Evolutionary conservation across 2,329 filamentous ascomycete species (phyloP).

Genomic region (Knufia petricola): DNA sequence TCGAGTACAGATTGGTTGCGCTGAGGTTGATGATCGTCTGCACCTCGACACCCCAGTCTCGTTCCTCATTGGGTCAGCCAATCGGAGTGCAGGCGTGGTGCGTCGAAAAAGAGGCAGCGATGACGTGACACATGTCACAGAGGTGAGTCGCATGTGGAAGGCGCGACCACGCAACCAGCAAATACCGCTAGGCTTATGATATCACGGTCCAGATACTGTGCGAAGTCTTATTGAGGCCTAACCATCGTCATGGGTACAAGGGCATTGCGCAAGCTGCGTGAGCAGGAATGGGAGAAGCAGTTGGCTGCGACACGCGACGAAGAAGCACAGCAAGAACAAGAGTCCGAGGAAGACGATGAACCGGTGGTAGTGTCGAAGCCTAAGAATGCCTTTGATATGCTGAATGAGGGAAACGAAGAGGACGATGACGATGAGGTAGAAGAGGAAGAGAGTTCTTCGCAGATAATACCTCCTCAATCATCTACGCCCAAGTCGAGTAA

Average conservation of each 20-base stretch:
- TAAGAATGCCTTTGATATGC: constrained; percentile 43
- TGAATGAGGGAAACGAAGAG: constrained; percentile 38
- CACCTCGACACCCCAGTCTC: neutral
- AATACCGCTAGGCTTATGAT: neutral
- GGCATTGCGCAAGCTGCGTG: constrained; percentile 49
- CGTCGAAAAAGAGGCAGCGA: no score
- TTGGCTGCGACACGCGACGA: constrained; percentile 30
- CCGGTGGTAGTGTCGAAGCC: constrained; percentile 12
- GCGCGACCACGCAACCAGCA: neutral
- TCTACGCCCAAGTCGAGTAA: constrained; percentile 24
- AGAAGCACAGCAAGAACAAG: constrained; percentile 30
- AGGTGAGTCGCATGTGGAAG: neutral
- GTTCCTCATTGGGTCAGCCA: neutral
- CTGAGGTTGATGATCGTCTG: neutral
- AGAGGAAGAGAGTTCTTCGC: constrained; percentile 22
- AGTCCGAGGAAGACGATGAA: constrained; percentile 33
- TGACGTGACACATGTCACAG: no score
- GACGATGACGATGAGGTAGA: constrained; percentile 31
- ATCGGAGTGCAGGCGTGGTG: neutral
- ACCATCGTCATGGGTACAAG: constrained; percentile 51
- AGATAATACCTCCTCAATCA: constrained; percentile 16
- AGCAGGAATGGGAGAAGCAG: constrained; percentile 51
- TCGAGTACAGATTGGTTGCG: constrained; percentile 3
- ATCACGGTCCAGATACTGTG: no score
- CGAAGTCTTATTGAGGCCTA: neutral